Evolutionary conservation across 495 filamentous ascomycete species (phyloP).

Genomic region (Annulohypoxylon moriforme): DNA sequence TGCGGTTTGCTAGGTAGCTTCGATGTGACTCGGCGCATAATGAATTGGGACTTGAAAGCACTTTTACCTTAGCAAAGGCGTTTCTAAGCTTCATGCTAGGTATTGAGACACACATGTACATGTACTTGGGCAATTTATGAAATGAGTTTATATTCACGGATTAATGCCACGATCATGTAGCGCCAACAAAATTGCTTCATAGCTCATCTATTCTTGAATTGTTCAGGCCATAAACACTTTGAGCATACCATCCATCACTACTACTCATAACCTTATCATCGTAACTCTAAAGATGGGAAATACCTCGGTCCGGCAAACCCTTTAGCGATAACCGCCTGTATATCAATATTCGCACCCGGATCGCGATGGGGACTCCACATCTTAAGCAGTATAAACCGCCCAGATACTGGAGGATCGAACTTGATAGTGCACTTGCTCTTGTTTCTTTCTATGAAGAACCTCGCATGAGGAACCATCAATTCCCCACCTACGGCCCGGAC

Average conservation of each 20-base stretch:
- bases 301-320: conserved; percentile 86
- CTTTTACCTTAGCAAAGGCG: neutral
- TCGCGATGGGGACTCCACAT: conserved; percentile 79
- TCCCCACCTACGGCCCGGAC: conserved; percentile 65
- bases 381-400: conserved; percentile 83
- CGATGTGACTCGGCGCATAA: conserved; percentile 3
- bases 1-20: neutral
- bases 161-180: neutral
- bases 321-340: conserved; percentile 80
- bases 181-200: neutral
- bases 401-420: conserved; percentile 90
- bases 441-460: conserved; percentile 80
- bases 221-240: conserved; percentile 1
- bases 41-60: neutral
- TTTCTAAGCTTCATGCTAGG: neutral
- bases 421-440: conserved; percentile 87
- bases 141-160: neutral
- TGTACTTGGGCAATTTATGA: neutral
- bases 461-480: conserved; percentile 75
- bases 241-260: neutral
- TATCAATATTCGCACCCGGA: conserved; percentile 77
- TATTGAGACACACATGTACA: neutral
- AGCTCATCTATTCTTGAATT: conserved; percentile 12
- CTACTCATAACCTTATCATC: conserved; percentile 45
- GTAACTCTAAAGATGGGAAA: conserved; percentile 69